These are phyloP conservation scores for Moniliella sp. DNA, from an alignment of 1,284 basidiomycete genomes.

Conservation along the genomic window DNA sequence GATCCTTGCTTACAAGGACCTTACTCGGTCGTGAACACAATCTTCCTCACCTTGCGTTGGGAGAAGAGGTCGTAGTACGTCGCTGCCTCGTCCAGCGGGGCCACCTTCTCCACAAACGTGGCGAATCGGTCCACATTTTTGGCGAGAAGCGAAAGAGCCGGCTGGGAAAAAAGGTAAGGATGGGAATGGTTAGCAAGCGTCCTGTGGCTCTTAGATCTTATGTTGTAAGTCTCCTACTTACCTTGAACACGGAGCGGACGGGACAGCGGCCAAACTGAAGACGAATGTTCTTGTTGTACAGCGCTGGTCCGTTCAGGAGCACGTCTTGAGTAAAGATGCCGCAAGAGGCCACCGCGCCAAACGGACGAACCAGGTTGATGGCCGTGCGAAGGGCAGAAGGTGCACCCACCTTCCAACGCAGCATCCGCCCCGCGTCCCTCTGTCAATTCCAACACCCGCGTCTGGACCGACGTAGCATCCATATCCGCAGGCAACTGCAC, in stretches of 20 bases:
- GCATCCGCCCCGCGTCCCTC: slow-evolving; percentile 38
- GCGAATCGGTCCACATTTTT: slow-evolving; percentile 20
- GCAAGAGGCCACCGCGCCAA: slow-evolving; percentile 56
- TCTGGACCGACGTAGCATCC: slow-evolving; percentile 8
- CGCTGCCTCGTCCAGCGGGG: slow-evolving; percentile 17
- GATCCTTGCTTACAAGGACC: too few species aligned
- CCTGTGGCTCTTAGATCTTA: neutral
- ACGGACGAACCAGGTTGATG: slow-evolving; percentile 55
- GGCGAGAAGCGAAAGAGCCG: slow-evolving; percentile 16
- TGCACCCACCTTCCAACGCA: slow-evolving; percentile 51
- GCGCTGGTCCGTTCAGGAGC: slow-evolving; percentile 36
- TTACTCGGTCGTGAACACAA: too few species aligned
- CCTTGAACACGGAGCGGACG: slow-evolving; percentile 34
- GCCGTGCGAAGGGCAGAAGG: slow-evolving; percentile 49
- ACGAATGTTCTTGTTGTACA: slow-evolving; percentile 41
- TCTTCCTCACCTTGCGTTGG: too few species aligned
- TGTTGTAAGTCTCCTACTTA: neutral
- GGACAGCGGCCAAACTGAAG: slow-evolving; percentile 68
- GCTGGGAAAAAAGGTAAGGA: slow-evolving; percentile 1
- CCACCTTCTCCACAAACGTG: slow-evolving; percentile 22
- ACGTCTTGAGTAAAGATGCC: slow-evolving; percentile 42
- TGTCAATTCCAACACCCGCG: slow-evolving; percentile 11
- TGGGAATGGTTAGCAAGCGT: neutral
- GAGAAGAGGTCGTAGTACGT: slow-evolving; percentile 4
- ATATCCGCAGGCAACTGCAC: slow-evolving; percentile 23